These are phyloP conservation scores for Claviceps humidiphila DNA, from an alignment of 2,329 filamentous ascomycete genomes.

Conservation along the genomic window DNA sequence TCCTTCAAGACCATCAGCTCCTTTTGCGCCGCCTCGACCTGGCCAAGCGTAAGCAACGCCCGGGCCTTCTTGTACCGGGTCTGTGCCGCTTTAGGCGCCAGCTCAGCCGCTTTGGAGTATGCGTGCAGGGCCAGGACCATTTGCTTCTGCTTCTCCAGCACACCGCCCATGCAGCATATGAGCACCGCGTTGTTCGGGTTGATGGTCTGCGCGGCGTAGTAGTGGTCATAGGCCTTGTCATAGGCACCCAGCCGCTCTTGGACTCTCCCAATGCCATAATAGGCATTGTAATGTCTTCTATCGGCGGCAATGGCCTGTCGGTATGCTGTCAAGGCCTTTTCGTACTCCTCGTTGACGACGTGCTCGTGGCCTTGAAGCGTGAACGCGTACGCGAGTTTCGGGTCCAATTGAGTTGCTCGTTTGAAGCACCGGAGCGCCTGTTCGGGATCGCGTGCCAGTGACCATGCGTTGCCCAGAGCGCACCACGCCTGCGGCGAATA, in stretches of 20 bases:
- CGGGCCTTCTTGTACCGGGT: slow-evolving; percentile 90
- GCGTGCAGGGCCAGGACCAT: slow-evolving; percentile 64
- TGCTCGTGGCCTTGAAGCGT: slow-evolving; percentile 94
- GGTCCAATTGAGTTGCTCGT: slow-evolving; percentile 78
- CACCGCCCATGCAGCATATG: slow-evolving; percentile 81
- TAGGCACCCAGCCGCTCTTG: slow-evolving; percentile 86
- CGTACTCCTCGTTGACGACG: slow-evolving; percentile 90
- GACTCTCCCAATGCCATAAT: slow-evolving; percentile 76
- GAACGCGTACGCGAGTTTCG: slow-evolving; percentile 87
- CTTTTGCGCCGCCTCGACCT: slow-evolving; percentile 57
- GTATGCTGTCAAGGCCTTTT: slow-evolving; percentile 82
- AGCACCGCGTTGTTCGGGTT: slow-evolving; percentile 91
- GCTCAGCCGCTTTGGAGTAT: slow-evolving; percentile 68
- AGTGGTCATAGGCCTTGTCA: slow-evolving; percentile 84
- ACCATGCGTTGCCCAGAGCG: slow-evolving; percentile 88
- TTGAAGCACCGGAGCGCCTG: slow-evolving; percentile 92
- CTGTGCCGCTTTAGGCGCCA: slow-evolving; percentile 69
- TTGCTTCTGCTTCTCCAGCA: slow-evolving; percentile 80
- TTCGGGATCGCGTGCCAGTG: slow-evolving; percentile 81
- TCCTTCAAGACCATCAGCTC: slow-evolving; percentile 86
- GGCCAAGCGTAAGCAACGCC: slow-evolving; percentile 63
- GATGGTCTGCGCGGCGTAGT: slow-evolving; percentile 73
- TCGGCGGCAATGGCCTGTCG: slow-evolving; percentile 77
- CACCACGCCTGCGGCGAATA: slow-evolving; percentile 94
- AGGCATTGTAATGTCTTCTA: slow-evolving; percentile 90